Evolutionary conservation across 1,284 basidiomycete species (phyloP), one percentile per base, ranked within the genome.

Genomic region (Malassezia yamatoensis): DNA sequence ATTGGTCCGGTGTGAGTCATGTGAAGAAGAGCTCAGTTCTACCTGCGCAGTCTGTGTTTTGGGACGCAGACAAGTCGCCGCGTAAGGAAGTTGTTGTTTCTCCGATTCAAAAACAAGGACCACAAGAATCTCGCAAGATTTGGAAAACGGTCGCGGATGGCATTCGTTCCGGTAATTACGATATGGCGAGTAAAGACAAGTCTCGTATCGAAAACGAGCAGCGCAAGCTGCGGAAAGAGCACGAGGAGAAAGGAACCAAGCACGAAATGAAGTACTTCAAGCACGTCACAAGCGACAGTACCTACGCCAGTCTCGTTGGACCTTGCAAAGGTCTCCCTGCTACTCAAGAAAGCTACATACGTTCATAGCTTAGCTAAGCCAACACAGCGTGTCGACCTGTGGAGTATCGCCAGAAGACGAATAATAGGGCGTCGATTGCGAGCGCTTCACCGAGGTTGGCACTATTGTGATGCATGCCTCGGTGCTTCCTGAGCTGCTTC

Each of bases 171-270:
- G 87, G 88, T 20, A 87, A 96, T 74, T 96, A 90, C 72, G 93
- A 96, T 49, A 77, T 80, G n/a, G 93, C 94, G 3, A 86, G 85
- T 65, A 80, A 77, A 68, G 91, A 91, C 75, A 98, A 98, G 83
- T 82, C 81, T 39, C 81, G 83, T 75, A 91, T 98, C 59, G 93
- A 96, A 87, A 94, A 94, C 66, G 87, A 91, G 45, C 90, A 96
- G 78, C 80, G 93, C 56, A 87, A 91, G 76, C 81, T 83, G 76
- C 80, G 93, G 65, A 85, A 83, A 74, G 88, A 91, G 65, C 93
- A 96, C 77, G 73, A 74, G 10, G 83, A 85, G 1, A 82, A 80
- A 15, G 85, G 83, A 2, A 83, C 80, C 15, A 78, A 80, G 1
- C 94, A 91, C 88, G 72, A 82, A 65, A 59, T 74, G 21, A 61